Conservation (phyloP, 2,329 filamentous ascomycete species). For the Escovopsis weberi region DNA sequence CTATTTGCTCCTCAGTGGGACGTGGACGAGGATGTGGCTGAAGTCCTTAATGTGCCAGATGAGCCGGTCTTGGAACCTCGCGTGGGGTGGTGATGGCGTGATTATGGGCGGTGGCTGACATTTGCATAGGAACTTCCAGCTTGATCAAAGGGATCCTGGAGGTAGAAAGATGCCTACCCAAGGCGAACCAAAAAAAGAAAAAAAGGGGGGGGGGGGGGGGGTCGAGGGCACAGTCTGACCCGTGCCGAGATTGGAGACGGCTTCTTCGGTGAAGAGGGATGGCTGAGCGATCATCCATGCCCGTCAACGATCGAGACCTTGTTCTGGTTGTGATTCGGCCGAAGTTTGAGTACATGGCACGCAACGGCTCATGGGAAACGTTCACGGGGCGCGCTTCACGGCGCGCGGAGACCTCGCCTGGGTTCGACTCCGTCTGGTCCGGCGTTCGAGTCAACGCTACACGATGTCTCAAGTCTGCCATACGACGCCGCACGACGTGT, state of each 20-base stretch:
- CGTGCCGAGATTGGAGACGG: no score
- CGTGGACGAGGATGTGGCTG: slow-evolving; percentile 2
- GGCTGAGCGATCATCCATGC: no score
- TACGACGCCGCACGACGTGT: neutral
- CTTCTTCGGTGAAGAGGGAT: no score
- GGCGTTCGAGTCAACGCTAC: slow-evolving; percentile 1
- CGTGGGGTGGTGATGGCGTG: neutral
- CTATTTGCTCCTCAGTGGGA: neutral
- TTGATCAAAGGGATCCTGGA: no score
- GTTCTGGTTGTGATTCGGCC: no score
- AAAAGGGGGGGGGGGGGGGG: no score
- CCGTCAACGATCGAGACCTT: no score
- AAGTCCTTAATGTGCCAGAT: slow-evolving; percentile 6
- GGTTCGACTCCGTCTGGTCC: slow-evolving; percentile 1
- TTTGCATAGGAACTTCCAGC: no score
- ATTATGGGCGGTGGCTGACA: no score
- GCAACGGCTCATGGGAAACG: neutral
- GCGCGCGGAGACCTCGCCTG: neutral
- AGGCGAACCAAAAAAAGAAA: no score
- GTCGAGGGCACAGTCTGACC: no score
- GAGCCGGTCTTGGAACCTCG: neutral
- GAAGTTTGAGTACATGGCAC: neutral
- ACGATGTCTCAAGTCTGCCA: slow-evolving; percentile 2
- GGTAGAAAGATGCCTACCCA: no score
- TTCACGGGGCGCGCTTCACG: neutral